Evolutionary conservation across 495 filamentous ascomycete species (phyloP).

Genomic region (Darksidea phi): DNA sequence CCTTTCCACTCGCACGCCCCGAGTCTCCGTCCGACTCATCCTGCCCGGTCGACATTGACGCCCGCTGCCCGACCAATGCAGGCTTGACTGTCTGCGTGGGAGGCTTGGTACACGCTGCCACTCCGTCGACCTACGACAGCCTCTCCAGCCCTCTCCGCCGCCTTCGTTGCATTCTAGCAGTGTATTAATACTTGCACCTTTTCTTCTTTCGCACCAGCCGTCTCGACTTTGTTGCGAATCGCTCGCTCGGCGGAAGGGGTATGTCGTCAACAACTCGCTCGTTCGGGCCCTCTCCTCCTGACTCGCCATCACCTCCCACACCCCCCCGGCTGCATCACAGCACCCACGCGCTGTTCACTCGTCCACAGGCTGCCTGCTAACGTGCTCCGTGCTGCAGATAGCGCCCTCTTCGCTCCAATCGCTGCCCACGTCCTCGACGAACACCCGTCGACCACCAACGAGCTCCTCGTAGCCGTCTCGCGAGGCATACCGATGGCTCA

Average conservation of each 20-base stretch:
- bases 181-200: constrained; percentile 33
- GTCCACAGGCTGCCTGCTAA: constrained; percentile 10
- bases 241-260: constrained; percentile 31
- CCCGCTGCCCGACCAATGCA: constrained; percentile 33
- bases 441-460: constrained; percentile 1
- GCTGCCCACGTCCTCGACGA: constrained; percentile 4
- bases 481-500: constrained; percentile 43
- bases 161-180: constrained; percentile 32
- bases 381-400: constrained; percentile 6
- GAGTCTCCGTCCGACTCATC: constrained; percentile 11
- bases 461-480: constrained; percentile 10
- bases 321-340: not conserved
- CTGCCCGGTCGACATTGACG: constrained; percentile 26
- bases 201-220: constrained; percentile 13
- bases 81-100: constrained; percentile 35
- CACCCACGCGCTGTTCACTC: not conserved
- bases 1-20: constrained; percentile 22
- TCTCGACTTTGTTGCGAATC: constrained; percentile 18
- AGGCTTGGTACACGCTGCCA: constrained; percentile 39
- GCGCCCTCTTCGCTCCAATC: not conserved
- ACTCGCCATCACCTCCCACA: constrained; percentile 8
- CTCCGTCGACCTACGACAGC: constrained; percentile 34
- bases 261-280: constrained; percentile 29
- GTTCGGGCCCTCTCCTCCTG: not conserved
- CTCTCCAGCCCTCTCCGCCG: constrained; percentile 28